Evolutionary conservation across 148 eudicot genomes (phyloP), one percentile per base, ranked within the genome.

Genomic region (Rhododendron kiyosumense): DNA sequence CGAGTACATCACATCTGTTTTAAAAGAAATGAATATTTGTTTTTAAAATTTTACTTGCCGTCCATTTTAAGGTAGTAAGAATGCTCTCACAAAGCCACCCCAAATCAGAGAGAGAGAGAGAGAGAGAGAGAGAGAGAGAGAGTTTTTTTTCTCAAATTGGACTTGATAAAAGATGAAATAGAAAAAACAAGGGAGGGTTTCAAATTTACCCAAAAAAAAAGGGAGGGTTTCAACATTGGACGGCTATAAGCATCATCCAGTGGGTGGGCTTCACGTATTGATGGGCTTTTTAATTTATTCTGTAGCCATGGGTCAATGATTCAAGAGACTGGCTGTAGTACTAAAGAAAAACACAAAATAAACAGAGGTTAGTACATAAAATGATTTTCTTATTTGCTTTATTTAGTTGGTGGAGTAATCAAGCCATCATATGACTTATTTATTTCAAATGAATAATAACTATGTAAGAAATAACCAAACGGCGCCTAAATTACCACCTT

Each of bases 181-280:
- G 30, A 8, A 8, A 45, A 45, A 45, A 45, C 48, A 45, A n/a
- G 34, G 34, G 34, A 32, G 34, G 34, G 34, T 32, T 32, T 32
- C 34, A 32, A 32, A 32, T n/a, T n/a, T n/a, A n/a, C n/a, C n/a
- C n/a, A n/a, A n/a, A 17, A 24, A 24, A 7, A 3, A 63, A 83
- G 24, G 30, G 48, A 36, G 24, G 26, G 86, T 15, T 84, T 84
- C 57, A 52, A 84, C 41, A 54, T 24, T 77, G 81, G 81, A 84
- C 86, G 86, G 81, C 86, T 36, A 41, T 41, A 30, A 75, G 69
- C 49, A 51, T 84, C 49, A 73, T 84, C 65, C 20, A 32, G 4
- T 43, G 43, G 52, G 30, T 65, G 78, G 78, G 48, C 71, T 83
- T 65, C 77, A 45, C 75, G 57, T n/a, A 67, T 83, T 67, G 77